A percentile compares a stretch with the other conserved stretches of the same genome.
These are phyloP conservation scores for Scenedesmus sp. DNA, from an alignment of 163 green algal species.

Conservation along the genomic window DNA sequence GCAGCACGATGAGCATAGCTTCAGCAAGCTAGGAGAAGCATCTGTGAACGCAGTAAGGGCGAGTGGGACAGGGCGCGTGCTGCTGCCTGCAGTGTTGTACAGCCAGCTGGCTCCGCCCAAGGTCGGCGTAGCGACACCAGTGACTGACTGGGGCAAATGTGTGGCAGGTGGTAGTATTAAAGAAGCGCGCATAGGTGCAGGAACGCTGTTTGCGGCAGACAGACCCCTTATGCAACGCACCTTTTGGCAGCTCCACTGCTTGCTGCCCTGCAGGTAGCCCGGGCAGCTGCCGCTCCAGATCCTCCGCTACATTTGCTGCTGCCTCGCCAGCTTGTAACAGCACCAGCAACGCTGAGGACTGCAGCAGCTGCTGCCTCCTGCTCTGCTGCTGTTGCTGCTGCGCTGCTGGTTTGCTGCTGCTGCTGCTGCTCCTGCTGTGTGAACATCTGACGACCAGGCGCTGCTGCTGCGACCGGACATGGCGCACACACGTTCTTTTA, in stretches of 20 bases:
- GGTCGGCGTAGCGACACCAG: no score
- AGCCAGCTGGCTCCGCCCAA: background rate
- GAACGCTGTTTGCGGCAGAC: background rate
- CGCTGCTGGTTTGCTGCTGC: background rate
- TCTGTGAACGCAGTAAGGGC: no score
- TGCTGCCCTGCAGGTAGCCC: background rate
- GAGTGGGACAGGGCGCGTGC: no score
- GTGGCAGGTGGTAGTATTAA: no score
- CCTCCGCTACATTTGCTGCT: background rate
- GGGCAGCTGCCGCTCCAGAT: slow-evolving; percentile 22
- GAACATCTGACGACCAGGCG: background rate
- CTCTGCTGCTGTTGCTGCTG: background rate
- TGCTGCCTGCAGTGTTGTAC: background rate
- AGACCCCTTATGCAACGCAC: background rate
- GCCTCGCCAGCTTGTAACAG: background rate
- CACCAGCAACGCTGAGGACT: background rate
- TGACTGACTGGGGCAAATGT: background rate
- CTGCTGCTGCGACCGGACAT: background rate
- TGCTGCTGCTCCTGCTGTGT: background rate
- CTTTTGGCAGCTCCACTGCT: slow-evolving; percentile 21
- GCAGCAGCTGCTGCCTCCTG: background rate
- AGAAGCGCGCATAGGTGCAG: background rate
- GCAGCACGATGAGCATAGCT: background rate
- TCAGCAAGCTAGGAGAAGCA: background rate
- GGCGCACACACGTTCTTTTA: background rate